Evolutionary conservation across 2,329 filamentous ascomycete species (phyloP), one percentile per base, ranked within the genome.

Genomic region (Cladosporium sp.): DNA sequence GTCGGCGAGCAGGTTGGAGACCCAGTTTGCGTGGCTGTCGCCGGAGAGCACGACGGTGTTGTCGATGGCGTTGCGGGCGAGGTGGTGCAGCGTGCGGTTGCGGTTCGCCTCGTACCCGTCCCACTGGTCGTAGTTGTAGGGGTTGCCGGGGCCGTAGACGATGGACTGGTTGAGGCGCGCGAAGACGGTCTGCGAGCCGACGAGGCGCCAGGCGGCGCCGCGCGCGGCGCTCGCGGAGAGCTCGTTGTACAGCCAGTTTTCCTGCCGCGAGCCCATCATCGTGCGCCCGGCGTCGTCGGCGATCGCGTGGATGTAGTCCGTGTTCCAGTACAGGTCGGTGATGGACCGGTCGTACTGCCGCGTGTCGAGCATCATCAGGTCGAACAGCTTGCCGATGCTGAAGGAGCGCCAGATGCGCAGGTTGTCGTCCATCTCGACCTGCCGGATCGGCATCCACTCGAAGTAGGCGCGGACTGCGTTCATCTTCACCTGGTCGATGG

Each of bases 21-120:
- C 63, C 71, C 84, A 87, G 53, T 52, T 52, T 4, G 46, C 38
- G 63, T 89, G 86, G 40, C 76, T 80, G 62, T 89, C 85, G 10
- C 85, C 86, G 0, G 85, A 77, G 16, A 89, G 75, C 60, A 89
- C 80, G 59, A 89, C 78, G 61, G 83, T 88, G 71, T 89, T 87
- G 54, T 70, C 71, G 59, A 89, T 87, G 13, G 81, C 74, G 64
- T 86, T 80, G 49, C 81, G 76, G 43, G 58, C 56, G 7, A 89
- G 70, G 43, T 81, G 79, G 60, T 81, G 70, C 9, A 87, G 72
- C 0, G 86, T 88, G 35, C 85, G 76, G 70, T 89, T 88, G 44
- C 80, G 75, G 67, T 87, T 88, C 8, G 82, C 76, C 51, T 77
- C 68, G 61, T 89, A 89, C 2, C 84, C 85, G 61, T 84, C 74